These are phyloP conservation scores for Tremellales sp. DNA, from an alignment of 1,284 basidiomycete species.

Conservation along the genomic window DNA sequence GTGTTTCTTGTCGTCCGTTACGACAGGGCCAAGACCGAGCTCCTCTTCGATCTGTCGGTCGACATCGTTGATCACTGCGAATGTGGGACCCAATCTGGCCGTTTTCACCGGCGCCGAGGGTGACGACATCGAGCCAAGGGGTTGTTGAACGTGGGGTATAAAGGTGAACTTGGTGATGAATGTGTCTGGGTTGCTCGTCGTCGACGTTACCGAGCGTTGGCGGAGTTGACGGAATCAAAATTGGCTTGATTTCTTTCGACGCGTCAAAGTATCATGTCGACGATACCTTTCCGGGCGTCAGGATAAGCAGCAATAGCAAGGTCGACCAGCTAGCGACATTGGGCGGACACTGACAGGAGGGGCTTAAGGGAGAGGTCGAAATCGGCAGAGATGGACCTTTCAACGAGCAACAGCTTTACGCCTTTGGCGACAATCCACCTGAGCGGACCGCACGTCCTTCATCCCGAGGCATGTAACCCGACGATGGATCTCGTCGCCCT, in stretches of 20 bases:
- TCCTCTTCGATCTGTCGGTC: neutral
- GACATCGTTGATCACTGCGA: neutral
- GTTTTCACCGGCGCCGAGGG: neutral
- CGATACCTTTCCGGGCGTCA: too few relatives aligned
- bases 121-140: neutral
- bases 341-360: too few relatives aligned
- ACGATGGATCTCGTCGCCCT: conserved; percentile 40
- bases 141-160: too few relatives aligned
- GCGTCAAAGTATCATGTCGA: neutral
- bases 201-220: too few relatives aligned
- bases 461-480: conserved; percentile 39
- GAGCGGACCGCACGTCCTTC: conserved; percentile 23
- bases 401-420: conserved; percentile 27
- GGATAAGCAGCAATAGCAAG: too few relatives aligned
- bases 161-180: too few relatives aligned
- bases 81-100: neutral
- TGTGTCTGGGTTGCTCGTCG: too few relatives aligned
- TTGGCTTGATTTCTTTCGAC: conserved; percentile 1
- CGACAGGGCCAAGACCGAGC: neutral
- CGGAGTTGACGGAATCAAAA: too few relatives aligned
- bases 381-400: conserved; percentile 12
- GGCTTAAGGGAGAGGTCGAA: too few relatives aligned
- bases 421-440: conserved; percentile 26
- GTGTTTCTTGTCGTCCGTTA: conserved; percentile 7
- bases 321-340: too few relatives aligned